Percentiles rank a stretch among this genome's conserved stretches.
Conservation (phyloP, 306 rosid genomes). For the Astragalus membranaceus region DNA sequence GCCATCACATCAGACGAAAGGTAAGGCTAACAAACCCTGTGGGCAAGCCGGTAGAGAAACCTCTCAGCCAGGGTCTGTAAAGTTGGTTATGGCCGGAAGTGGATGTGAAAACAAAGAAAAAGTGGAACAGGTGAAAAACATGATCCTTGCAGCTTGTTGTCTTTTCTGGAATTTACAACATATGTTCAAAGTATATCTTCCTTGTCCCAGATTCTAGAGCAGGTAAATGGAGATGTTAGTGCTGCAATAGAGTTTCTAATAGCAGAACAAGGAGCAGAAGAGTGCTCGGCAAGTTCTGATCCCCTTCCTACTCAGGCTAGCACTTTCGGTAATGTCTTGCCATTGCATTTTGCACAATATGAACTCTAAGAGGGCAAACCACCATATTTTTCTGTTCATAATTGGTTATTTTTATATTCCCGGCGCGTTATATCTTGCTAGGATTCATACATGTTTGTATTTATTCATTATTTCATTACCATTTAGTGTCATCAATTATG, state of each 20-base stretch:
- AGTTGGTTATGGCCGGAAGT: conserved; percentile 65
- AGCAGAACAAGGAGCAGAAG: conserved; percentile 63
- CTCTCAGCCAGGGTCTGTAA: conserved; percentile 41
- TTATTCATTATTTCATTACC: neutral
- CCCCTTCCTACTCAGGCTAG: conserved; percentile 28
- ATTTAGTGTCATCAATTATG: neutral
- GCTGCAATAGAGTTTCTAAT: conserved; percentile 79
- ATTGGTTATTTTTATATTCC: neutral
- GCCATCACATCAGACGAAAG: conserved; percentile 50
- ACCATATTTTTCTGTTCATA: conserved; percentile 3
- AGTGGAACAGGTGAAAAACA: conserved; percentile 52
- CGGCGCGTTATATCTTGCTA: neutral
- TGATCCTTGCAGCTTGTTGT: conserved; percentile 10
- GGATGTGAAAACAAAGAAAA: conserved; percentile 55
- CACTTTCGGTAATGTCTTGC: conserved; percentile 41
- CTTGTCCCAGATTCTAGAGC: conserved; percentile 46
- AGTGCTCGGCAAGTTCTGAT: conserved; percentile 35
- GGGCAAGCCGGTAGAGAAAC: conserved; percentile 29
- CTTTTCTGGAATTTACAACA: conserved; percentile 11
- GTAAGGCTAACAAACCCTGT: conserved; percentile 11
- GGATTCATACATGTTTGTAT: neutral
- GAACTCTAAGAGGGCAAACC: conserved; percentile 2
- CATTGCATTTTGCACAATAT: conserved; percentile 20
- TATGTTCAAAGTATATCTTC: conserved; percentile 13
- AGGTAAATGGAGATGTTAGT: conserved; percentile 63